These are phyloP conservation scores for Aphanocladium album DNA, from an alignment of 2,329 filamentous ascomycete species.

Conservation along the genomic window DNA sequence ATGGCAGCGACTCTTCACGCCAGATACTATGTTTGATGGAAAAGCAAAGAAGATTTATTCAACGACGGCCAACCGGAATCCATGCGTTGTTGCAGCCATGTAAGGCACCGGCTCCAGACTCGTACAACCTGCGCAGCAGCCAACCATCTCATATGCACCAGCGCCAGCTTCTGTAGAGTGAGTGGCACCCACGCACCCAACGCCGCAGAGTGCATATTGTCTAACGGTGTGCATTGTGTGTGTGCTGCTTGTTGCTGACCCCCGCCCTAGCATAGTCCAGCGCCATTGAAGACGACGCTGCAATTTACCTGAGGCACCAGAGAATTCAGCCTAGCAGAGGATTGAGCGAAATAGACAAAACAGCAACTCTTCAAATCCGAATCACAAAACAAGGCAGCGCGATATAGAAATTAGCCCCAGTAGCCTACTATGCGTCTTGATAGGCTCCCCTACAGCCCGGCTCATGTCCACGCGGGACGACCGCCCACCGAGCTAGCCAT, in stretches of 20 bases:
- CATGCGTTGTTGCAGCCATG: neutral
- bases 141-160: constrained; percentile 6
- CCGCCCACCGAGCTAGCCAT: constrained; percentile 4
- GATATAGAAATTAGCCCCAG: neutral
- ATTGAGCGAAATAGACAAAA: neutral
- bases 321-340: neutral
- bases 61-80: neutral
- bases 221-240: neutral
- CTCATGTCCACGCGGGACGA: constrained; percentile 8
- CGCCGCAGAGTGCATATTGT: neutral
- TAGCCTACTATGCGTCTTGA: neutral
- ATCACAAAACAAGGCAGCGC: constrained; percentile 4
- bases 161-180: neutral
- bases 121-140: neutral
- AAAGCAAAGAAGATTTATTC: neutral
- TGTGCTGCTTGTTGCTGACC: neutral
- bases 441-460: constrained; percentile 6
- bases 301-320: constrained; percentile 3
- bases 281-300: neutral
- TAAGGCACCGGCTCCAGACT: neutral
- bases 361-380: neutral
- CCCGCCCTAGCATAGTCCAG: neutral
- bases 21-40: neutral
- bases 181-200: constrained; percentile 1
- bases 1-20: neutral